phyloP scores from a whole-genome alignment of 2,329 filamentous ascomycete genomes.

The Exophiala sp. region DNA sequence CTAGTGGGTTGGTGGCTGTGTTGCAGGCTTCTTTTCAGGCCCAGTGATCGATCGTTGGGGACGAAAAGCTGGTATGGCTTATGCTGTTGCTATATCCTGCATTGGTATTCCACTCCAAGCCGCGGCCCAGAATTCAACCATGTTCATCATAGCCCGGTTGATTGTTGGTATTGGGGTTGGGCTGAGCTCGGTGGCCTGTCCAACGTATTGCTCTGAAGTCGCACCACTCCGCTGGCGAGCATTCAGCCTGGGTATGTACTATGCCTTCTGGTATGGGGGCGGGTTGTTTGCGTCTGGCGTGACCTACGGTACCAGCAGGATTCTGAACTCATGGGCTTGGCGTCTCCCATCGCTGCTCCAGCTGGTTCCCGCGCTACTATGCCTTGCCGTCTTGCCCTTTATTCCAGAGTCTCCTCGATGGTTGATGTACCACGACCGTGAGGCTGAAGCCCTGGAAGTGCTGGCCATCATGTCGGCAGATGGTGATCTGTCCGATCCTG shows the following conservation, averaged over 20 bases:
- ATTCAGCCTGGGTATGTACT: slow-evolving; percentile 12
- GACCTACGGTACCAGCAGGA: slow-evolving; percentile 9
- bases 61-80: slow-evolving; percentile 49
- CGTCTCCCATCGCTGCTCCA: slow-evolving; percentile 6
- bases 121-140: background rate
- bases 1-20: slow-evolving; percentile 40
- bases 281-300: slow-evolving; percentile 9
- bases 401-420: slow-evolving; percentile 29
- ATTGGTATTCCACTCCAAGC: slow-evolving; percentile 55
- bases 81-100: slow-evolving; percentile 50
- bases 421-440: slow-evolving; percentile 24
- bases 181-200: slow-evolving; percentile 4
- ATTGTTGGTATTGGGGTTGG: slow-evolving; percentile 8
- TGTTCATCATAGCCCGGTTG: slow-evolving; percentile 7
- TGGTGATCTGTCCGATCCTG: slow-evolving; percentile 1
- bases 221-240: slow-evolving; percentile 4
- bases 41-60: slow-evolving; percentile 45
- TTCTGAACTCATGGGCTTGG: slow-evolving; percentile 9
- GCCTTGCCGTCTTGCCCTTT: slow-evolving; percentile 38
- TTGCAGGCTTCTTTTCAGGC: slow-evolving; percentile 30
- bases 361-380: slow-evolving; percentile 9
- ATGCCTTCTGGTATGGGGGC: slow-evolving; percentile 9
- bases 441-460: slow-evolving; percentile 18
- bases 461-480: slow-evolving; percentile 6
- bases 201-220: slow-evolving; percentile 2